Evolutionary conservation across 2,329 filamentous ascomycete species (phyloP).

Genomic region (Xylariaceae sp.): DNA sequence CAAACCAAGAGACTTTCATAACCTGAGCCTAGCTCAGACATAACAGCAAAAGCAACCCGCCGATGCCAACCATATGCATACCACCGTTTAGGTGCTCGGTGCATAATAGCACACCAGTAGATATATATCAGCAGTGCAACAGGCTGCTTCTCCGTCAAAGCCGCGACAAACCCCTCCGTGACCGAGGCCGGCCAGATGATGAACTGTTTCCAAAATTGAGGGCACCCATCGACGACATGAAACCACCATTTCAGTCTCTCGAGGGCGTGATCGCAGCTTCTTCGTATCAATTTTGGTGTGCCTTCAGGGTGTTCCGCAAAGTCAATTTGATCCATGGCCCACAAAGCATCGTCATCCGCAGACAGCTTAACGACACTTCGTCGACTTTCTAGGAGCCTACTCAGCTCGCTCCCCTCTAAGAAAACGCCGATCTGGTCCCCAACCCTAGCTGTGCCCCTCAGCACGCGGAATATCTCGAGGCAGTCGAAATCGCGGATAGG

Average conservation of each 20-base stretch:
- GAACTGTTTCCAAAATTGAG: conserved; percentile 32
- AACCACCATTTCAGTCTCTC: conserved; percentile 30
- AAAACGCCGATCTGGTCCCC: conserved; percentile 25
- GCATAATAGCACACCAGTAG: conserved; percentile 37
- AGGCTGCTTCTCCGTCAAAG: conserved; percentile 26
- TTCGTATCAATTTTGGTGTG: conserved; percentile 14
- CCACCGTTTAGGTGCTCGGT: conserved; percentile 32
- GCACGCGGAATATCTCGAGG: conserved; percentile 27
- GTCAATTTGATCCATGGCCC: conserved; percentile 8
- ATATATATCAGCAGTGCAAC: conserved; percentile 31
- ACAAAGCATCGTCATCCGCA: neutral
- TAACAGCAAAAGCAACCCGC: conserved; percentile 26
- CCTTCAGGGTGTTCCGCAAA: conserved; percentile 1
- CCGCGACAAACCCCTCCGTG: conserved; percentile 27
- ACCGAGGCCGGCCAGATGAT: conserved; percentile 33
- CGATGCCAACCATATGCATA: conserved; percentile 33
- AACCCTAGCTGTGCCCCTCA: conserved; percentile 29
- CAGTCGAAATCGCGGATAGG: conserved; percentile 19
- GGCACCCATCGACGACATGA: conserved; percentile 17
- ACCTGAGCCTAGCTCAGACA: conserved; percentile 21
- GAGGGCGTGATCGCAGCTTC: conserved; percentile 25
- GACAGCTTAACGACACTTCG: neutral
- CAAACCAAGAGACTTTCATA: conserved; percentile 20
- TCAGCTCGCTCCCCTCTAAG: conserved; percentile 24
- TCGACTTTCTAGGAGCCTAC: conserved; percentile 2